phyloP scores from a whole-genome alignment of 2,329 filamentous ascomycete genomes.

The Calonectria hawksworthii region DNA sequence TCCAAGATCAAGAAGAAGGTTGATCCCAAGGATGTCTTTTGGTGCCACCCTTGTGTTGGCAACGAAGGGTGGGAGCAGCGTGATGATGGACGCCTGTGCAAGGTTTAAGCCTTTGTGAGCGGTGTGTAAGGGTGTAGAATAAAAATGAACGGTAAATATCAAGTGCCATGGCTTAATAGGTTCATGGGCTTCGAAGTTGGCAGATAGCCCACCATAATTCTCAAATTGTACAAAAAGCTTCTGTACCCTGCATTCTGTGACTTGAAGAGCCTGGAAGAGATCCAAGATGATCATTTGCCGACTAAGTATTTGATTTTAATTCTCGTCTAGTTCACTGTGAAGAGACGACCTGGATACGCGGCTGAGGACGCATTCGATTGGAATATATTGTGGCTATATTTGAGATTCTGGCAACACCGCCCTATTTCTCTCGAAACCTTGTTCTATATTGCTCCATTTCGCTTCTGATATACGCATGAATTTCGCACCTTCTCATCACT shows the following conservation, averaged over 20 bases:
- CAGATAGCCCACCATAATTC: not conserved
- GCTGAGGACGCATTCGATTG: not conserved
- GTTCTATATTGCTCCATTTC: not conserved
- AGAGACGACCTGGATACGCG: not conserved
- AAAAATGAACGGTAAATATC: not conserved
- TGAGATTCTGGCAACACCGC: not conserved
- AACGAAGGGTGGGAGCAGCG: slow-evolving; percentile 56
- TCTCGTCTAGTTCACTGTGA: not conserved
- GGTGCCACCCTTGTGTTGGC: slow-evolving; percentile 63
- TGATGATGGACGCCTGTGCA: slow-evolving; percentile 44
- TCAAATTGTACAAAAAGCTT: not conserved
- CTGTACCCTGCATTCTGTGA: not conserved
- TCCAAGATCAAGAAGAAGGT: slow-evolving; percentile 59
- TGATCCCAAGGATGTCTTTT: slow-evolving; percentile 64
- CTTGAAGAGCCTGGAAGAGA: not conserved
- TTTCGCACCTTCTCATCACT: not conserved
- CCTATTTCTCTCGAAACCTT: not conserved
- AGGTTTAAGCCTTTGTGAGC: not conserved
- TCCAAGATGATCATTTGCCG: not conserved
- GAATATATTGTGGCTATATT: not conserved
- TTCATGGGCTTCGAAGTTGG: not conserved
- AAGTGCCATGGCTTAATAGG: not conserved
- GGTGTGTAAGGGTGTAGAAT: not conserved
- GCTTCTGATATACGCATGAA: not conserved
- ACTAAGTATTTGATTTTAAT: not conserved